A percentile compares a stretch with the other conserved stretches of the same genome.
Evolutionary conservation across 2,329 filamentous ascomycete genomes (phyloP).

Genomic region (Arthroderma sp.): DNA sequence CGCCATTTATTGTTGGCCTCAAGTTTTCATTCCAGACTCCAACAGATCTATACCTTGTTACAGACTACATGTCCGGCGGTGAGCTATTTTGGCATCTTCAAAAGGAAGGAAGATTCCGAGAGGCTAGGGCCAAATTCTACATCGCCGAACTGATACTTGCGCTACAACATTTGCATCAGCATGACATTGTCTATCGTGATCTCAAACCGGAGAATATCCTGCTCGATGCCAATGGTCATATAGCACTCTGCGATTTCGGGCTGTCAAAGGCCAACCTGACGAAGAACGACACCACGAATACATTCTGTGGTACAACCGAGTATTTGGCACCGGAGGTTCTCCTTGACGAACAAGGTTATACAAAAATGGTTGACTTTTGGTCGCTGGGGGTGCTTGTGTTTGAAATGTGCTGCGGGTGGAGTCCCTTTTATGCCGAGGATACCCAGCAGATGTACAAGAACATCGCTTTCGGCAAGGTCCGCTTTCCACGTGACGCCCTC

Average conservation of each 20-base stretch:
- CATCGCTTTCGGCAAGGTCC: constrained; percentile 95
- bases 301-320: constrained; percentile 95
- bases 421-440: constrained; percentile 95
- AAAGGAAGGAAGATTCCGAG: constrained; percentile 89
- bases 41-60: constrained; percentile 93
- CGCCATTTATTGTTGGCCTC: constrained; percentile 91
- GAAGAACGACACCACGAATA: constrained; percentile 96
- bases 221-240: constrained; percentile 91
- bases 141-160: constrained; percentile 94
- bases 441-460: constrained; percentile 99
- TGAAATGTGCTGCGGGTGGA: constrained; percentile 99
- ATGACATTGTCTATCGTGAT: constrained; percentile 96
- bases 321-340: constrained; percentile 93
- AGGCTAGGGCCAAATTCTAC: constrained; percentile 93
- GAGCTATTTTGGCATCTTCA: constrained; percentile 98
- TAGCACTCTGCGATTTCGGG: constrained; percentile 94
- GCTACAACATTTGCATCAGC: constrained; percentile 86
- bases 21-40: constrained; percentile 99
- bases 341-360: constrained; percentile 91
- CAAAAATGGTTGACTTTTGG: constrained; percentile 99
- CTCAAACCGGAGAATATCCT: constrained; percentile 97
- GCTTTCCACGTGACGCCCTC: constrained; percentile 87
- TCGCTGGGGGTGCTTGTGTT: constrained; percentile 94
- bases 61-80: constrained; percentile 97
- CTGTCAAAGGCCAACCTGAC: constrained; percentile 94